Base-by-base conservation (phyloP, 1,284 basidiomycete genomes). In the Austroboletus olivaceoglutinosus region DNA sequence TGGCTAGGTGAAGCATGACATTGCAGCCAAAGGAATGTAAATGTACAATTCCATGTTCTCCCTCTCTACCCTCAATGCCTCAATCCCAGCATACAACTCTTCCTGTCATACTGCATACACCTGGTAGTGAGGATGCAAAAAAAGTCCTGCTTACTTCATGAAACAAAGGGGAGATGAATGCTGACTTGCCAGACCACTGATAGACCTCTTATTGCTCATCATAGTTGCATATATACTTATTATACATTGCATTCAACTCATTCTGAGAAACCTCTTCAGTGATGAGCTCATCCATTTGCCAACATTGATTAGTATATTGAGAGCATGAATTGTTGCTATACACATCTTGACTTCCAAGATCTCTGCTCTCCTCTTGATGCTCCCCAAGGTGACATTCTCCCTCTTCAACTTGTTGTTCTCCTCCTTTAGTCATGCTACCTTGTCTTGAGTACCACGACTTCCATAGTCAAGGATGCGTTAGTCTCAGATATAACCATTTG, bases 171-270 rank as follows among this genome's bases (percentile, higher is more conserved):
- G 15, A 22, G 15, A 11, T 54, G 39, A 56, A 47, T 12, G 10
- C 38, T 27, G 43, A 30, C 37, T 44, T 42, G 18, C 37, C 23
- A 25, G 25, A 47, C 18, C 9, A 5, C 13, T 7, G 8, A 15
- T 10, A 9, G 38, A 6, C n/a, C 13, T 60, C 75, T 18, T 56
- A 93, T 91, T 93, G 80, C 64, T 97, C 93, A 68, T 95, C 91
- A 59, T 96, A 96, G 68, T 98, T 98, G 50, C 90, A 80, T 67
- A 98, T 80, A 60, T 89, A 86, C 73, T 99, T 96, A 61, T 98
- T 95, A 61, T 97, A 98, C 7, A 91, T 93, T 18, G 96, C 96
- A 58, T 95, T 92, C 12, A 98, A 76, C 75, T 97, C 93, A 70
- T 97, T 95, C 68, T 92, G 89, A 0, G 77, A 75, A 16, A 96